A percentile compares a stretch with the other conserved stretches of the same genome.
Conservation (phyloP, 306 rosid species). For the Acacia confusa region DNA sequence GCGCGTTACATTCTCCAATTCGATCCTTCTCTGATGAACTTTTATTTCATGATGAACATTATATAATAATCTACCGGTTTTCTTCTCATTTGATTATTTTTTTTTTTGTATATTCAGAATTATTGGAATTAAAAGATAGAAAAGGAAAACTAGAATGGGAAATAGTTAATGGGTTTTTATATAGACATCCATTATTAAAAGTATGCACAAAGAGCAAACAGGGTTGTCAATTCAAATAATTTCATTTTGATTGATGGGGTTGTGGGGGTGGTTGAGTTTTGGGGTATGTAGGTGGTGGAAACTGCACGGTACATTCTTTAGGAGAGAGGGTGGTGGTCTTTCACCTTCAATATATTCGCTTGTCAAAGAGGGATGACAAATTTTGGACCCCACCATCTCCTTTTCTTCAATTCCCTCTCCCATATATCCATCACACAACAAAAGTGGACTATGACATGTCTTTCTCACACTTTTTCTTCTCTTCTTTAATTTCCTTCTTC, state of each 20-base stretch:
- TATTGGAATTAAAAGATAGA: not conserved
- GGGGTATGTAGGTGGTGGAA: slow-evolving; percentile 29
- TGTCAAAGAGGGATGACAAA: slow-evolving; percentile 37
- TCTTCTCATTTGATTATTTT: not conserved
- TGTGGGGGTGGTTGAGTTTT: slow-evolving; percentile 35
- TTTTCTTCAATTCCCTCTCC: slow-evolving; percentile 32
- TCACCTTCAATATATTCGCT: slow-evolving; percentile 54
- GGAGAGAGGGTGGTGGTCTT: slow-evolving; percentile 27
- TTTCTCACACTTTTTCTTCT: slow-evolving; percentile 29
- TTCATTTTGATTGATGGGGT: slow-evolving; percentile 21
- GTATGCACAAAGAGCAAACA: slow-evolving; percentile 11
- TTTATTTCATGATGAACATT: not conserved
- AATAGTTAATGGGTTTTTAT: not conserved
- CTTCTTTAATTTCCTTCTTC: not conserved
- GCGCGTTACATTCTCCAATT: not conserved
- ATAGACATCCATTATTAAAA: not conserved
- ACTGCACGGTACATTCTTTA: slow-evolving; percentile 28
- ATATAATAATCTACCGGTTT: not conserved
- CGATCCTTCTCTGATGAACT: not conserved
- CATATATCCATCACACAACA: slow-evolving; percentile 29
- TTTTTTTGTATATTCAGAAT: not conserved
- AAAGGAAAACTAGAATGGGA: not conserved
- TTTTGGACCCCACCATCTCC: slow-evolving; percentile 33
- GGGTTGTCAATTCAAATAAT: slow-evolving; percentile 23
- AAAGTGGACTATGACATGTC: slow-evolving; percentile 34